A percentile compares a stretch with the other conserved stretches of the same genome.
Conservation (phyloP, 495 filamentous ascomycete species). For the Diplogelasinospora grovesii region DNA sequence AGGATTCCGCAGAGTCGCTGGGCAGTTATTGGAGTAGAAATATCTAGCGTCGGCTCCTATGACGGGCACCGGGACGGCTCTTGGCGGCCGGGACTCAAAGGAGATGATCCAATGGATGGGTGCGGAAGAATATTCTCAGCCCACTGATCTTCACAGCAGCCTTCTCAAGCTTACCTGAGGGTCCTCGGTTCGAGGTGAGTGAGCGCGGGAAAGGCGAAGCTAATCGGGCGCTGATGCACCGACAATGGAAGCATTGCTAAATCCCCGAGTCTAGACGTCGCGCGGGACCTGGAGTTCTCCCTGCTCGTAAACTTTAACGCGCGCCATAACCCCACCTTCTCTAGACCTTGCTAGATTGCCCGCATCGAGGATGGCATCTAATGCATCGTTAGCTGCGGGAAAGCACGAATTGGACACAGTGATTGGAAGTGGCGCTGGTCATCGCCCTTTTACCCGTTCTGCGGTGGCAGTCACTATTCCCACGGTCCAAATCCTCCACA, state of each 20-base stretch:
- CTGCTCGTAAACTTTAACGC: slow-evolving; percentile 2
- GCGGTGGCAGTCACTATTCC: too few relatives aligned
- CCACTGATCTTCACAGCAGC: too few relatives aligned
- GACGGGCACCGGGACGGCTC: background rate
- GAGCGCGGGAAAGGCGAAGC: background rate
- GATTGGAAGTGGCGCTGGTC: too few relatives aligned
- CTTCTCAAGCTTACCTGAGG: too few relatives aligned
- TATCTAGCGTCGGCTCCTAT: slow-evolving; percentile 7
- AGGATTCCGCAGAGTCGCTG: background rate
- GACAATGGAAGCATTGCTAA: slow-evolving; percentile 5
- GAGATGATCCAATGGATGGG: background rate
- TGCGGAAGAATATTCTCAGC: too few relatives aligned
- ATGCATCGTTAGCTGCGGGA: too few relatives aligned
- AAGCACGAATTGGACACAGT: too few relatives aligned
- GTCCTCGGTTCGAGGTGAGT: background rate
- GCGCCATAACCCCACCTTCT: slow-evolving; percentile 8
- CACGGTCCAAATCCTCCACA: too few relatives aligned
- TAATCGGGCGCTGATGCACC: slow-evolving; percentile 15
- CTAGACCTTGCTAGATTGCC: background rate
- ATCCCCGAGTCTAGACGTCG: background rate
- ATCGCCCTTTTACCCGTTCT: too few relatives aligned
- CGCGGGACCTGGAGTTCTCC: slow-evolving; percentile 3
- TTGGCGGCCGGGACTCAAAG: background rate
- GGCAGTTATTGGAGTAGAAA: background rate
- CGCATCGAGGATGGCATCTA: background rate